A percentile compares a stretch with the other conserved stretches of the same genome.
Evolutionary conservation across 768 basidiomycete genomes (phyloP).

Genomic region (Mrakia frigida): DNA sequence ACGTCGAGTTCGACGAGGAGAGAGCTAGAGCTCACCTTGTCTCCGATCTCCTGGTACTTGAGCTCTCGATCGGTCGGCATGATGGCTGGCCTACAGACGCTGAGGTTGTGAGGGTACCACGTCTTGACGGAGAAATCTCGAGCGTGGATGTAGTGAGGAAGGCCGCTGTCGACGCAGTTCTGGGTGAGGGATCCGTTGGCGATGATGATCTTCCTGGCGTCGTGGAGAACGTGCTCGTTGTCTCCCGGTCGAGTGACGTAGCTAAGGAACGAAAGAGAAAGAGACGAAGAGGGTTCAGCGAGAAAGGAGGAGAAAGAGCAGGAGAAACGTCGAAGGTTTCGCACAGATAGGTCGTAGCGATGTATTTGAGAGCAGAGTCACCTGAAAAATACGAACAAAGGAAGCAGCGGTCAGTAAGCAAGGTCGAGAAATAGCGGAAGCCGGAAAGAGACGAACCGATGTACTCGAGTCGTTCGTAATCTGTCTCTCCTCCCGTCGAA

Average conservation of each 20-base stretch:
- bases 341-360: constrained; percentile 61
- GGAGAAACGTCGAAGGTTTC: too few species aligned
- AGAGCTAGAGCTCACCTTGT: constrained; percentile 54
- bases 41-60: constrained; percentile 49
- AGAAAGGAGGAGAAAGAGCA: not conserved
- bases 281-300: not conserved
- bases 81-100: constrained; percentile 1
- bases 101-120: constrained; percentile 24
- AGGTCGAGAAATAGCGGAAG: not conserved
- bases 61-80: constrained; percentile 13
- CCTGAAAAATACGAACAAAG: constrained; percentile 47
- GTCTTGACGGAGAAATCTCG: constrained; percentile 3
- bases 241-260: constrained; percentile 63
- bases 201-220: constrained; percentile 62
- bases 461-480: constrained; percentile 81
- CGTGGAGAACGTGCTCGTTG: constrained; percentile 64
- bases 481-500: constrained; percentile 60
- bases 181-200: constrained; percentile 64
- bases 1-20: not conserved
- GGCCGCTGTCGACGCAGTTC: constrained; percentile 55
- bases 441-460: constrained; percentile 54
- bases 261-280: not conserved
- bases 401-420: not conserved
- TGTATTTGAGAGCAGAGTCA: constrained; percentile 76
- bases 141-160: constrained; percentile 68